A percentile compares a stretch with the other conserved stretches of the same genome.
These are phyloP conservation scores for Magnolia changhungtana DNA, from an alignment of 164 flowering plant genomes.

Conservation along the genomic window DNA sequence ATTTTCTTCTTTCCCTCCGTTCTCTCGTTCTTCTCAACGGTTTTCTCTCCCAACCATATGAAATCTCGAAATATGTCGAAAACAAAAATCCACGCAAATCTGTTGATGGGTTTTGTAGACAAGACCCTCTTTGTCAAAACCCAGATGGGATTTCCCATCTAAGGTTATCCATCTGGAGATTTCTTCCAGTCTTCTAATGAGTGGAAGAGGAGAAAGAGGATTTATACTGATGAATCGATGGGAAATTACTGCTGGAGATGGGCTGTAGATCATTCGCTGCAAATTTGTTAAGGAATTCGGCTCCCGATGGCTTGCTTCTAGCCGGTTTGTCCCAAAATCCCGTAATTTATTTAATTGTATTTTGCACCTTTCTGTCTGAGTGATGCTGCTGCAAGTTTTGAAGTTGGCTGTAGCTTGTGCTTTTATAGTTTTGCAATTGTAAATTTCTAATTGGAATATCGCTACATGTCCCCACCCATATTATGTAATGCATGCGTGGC, in stretches of 20 bases:
- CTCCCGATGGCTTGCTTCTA: neutral
- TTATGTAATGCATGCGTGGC: too few species aligned
- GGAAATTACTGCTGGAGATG: neutral
- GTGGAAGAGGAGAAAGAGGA: neutral
- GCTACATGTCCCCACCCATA: too few species aligned
- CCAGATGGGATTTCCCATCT: conserved; percentile 6
- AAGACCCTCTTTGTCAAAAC: neutral
- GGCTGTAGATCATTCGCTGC: neutral
- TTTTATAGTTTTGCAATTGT: too few species aligned
- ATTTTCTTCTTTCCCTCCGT: neutral
- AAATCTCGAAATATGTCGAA: neutral
- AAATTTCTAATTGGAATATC: too few species aligned
- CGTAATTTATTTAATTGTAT: too few species aligned
- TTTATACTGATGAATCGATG: neutral
- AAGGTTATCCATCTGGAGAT: neutral
- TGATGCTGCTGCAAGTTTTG: neutral
- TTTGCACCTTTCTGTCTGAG: neutral
- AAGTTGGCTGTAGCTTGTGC: too few species aligned
- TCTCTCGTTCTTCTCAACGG: neutral
- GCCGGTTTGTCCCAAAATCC: neutral
- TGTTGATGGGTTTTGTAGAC: conserved; percentile 1
- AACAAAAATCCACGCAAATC: neutral
- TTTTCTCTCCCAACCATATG: conserved; percentile 7
- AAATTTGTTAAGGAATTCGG: neutral
- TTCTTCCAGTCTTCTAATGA: neutral